Conservation (phyloP, 208 protist species). For the Leptomonas seymouri region DNA sequence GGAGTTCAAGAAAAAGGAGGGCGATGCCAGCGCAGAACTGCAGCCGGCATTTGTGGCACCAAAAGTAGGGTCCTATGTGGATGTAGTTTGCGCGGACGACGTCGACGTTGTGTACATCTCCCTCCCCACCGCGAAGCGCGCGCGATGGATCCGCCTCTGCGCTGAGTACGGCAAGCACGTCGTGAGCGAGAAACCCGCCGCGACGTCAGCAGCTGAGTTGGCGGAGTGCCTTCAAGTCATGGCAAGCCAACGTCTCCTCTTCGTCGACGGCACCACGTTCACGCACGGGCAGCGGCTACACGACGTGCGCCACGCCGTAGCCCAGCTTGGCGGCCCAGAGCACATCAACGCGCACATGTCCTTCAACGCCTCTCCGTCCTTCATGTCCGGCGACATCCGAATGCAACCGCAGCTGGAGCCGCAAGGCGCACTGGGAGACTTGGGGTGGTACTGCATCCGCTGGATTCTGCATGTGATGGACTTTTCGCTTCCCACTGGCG, state of each 20-base stretch:
- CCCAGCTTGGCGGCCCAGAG: slow-evolving; percentile 35
- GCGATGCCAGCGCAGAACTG: background rate
- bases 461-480: slow-evolving; percentile 68
- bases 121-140: slow-evolving; percentile 49
- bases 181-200: slow-evolving; percentile 70
- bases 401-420: slow-evolving; percentile 59
- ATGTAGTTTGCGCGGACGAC: slow-evolving; percentile 42
- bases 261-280: slow-evolving; percentile 72
- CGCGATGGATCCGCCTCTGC: slow-evolving; percentile 61
- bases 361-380: slow-evolving; percentile 51
- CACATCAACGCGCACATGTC: slow-evolving; percentile 64
- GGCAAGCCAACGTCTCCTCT: slow-evolving; percentile 53
- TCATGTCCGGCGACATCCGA: slow-evolving; percentile 64
- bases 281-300: slow-evolving; percentile 60
- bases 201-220: slow-evolving; percentile 38
- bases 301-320: slow-evolving; percentile 41
- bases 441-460: slow-evolving; percentile 83
- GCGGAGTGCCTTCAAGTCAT: slow-evolving; percentile 49
- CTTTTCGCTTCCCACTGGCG: slow-evolving; percentile 53
- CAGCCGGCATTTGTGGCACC: slow-evolving; percentile 27
- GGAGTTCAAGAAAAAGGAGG: slow-evolving; percentile 4
- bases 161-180: slow-evolving; percentile 68
- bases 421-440: slow-evolving; percentile 67
- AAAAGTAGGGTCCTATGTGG: slow-evolving; percentile 49
- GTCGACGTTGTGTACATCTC: slow-evolving; percentile 82